phyloP scores from a whole-genome alignment of 2,329 filamentous ascomycete species.

The Arthroderma sp. region DNA sequence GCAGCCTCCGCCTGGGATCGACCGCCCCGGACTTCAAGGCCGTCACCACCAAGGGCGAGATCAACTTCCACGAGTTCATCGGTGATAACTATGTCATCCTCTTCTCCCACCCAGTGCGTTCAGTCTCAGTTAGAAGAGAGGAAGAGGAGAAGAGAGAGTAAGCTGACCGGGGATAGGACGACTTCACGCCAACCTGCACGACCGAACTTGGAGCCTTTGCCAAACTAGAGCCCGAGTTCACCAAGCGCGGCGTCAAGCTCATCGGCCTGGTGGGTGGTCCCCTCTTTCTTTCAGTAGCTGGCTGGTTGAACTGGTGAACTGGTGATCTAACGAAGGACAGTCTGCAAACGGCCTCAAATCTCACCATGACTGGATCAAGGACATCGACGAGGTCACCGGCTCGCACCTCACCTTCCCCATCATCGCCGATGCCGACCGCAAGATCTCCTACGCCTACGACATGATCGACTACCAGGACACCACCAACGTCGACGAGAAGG shows the following conservation, averaged over 20 bases:
- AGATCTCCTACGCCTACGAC: constrained; percentile 65
- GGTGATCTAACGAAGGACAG: constrained; percentile 14
- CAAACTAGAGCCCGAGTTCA: constrained; percentile 78
- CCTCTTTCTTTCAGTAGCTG: not conserved
- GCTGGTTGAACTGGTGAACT: too few relatives aligned
- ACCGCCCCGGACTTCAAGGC: constrained; percentile 58
- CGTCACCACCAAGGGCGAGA: constrained; percentile 53
- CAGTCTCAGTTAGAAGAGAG: not conserved
- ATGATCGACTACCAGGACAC: constrained; percentile 76
- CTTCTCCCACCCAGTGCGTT: constrained; percentile 53
- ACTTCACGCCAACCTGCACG: constrained; percentile 92
- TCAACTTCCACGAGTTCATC: constrained; percentile 62
- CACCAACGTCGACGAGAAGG: constrained; percentile 69
- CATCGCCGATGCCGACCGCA: constrained; percentile 67
- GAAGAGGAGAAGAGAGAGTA: constrained; percentile 8
- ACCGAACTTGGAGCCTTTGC: constrained; percentile 90
- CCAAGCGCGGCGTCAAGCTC: constrained; percentile 76
- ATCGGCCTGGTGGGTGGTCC: constrained; percentile 55
- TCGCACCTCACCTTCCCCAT: constrained; percentile 63
- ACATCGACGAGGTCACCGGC: constrained; percentile 68
- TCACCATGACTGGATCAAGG: constrained; percentile 82
- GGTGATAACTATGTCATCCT: constrained; percentile 58
- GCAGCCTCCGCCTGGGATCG: constrained; percentile 51
- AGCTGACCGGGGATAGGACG: constrained; percentile 30
- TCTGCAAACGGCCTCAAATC: constrained; percentile 71